Percentiles rank a stretch among this genome's conserved stretches.
Conservation (phyloP, 1,139 yeast species). For the Diutina pseudorugosa region DNA sequence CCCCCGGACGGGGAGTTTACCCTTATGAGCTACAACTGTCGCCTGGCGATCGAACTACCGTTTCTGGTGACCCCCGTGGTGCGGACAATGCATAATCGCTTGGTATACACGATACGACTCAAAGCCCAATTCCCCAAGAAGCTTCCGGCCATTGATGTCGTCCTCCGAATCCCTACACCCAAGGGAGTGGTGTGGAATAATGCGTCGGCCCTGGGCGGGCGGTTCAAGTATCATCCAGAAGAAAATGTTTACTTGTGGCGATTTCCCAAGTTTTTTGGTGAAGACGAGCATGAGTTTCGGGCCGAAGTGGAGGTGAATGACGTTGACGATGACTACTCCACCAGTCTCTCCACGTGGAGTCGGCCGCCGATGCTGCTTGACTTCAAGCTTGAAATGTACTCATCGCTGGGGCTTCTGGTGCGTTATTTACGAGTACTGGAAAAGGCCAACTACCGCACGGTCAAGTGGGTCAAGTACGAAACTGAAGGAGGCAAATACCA, state of each 20-base stretch:
- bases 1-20: slow-evolving; percentile 95
- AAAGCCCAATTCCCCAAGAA: slow-evolving; percentile 54
- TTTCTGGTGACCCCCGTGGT: slow-evolving; percentile 57
- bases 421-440: slow-evolving; percentile 63
- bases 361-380: slow-evolving; percentile 69
- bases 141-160: slow-evolving; percentile 54
- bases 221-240: slow-evolving; percentile 55
- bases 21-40: slow-evolving; percentile 60
- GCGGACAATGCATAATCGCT: slow-evolving; percentile 35
- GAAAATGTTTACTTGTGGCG: slow-evolving; percentile 61
- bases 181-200: slow-evolving; percentile 42
- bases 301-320: slow-evolving; percentile 35
- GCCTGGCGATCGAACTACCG: slow-evolving; percentile 53
- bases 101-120: slow-evolving; percentile 42
- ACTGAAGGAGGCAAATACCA: slow-evolving; percentile 75
- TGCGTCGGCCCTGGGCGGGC: slow-evolving; percentile 47
- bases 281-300: slow-evolving; percentile 44
- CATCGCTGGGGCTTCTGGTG: slow-evolving; percentile 68
- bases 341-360: slow-evolving; percentile 30
- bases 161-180: slow-evolving; percentile 60
- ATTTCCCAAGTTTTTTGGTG: slow-evolving; percentile 56
- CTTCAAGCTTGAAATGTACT: slow-evolving; percentile 65
- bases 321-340: slow-evolving; percentile 9
- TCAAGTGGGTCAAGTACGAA: slow-evolving; percentile 79
- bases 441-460: slow-evolving; percentile 51